Conservation (phyloP, 2,329 filamentous ascomycete species). For the Paraphoma sp. region DNA sequence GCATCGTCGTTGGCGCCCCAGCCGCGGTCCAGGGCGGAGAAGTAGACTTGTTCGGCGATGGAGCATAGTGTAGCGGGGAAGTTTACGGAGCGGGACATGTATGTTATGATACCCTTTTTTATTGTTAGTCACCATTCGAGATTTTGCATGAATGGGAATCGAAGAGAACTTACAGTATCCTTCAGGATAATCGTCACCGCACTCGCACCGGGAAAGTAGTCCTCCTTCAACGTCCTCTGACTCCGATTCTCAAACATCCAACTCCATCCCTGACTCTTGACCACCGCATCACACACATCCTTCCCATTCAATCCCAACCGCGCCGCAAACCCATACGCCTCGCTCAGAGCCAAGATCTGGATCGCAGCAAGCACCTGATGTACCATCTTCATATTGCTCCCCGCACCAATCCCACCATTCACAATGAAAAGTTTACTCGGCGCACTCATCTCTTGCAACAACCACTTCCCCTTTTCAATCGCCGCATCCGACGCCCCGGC, state of each 20-base stretch:
- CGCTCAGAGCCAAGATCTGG: constrained; percentile 62
- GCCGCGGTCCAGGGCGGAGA: constrained; percentile 65
- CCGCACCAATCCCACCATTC: constrained; percentile 59
- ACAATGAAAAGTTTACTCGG: constrained; percentile 64
- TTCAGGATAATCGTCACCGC: constrained; percentile 57
- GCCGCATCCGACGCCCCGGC: constrained; percentile 66
- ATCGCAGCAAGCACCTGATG: constrained; percentile 66
- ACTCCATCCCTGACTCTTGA: constrained; percentile 52
- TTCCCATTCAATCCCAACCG: constrained; percentile 61
- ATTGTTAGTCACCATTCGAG: not conserved
- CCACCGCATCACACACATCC: constrained; percentile 57
- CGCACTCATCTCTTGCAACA: constrained; percentile 70
- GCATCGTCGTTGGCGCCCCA: constrained; percentile 63
- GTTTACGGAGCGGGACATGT: constrained; percentile 63
- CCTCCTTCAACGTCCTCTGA: constrained; percentile 59
- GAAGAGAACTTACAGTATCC: constrained; percentile 49
- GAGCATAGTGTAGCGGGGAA: constrained; percentile 69
- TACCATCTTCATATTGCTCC: constrained; percentile 65
- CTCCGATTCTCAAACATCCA: constrained; percentile 67
- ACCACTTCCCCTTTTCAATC: constrained; percentile 62
- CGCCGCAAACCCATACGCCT: constrained; percentile 64
- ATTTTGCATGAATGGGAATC: not conserved
- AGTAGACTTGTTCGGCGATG: constrained; percentile 70
- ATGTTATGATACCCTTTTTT: constrained; percentile 67
- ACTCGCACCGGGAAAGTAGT: constrained; percentile 54